Evolutionary conservation across 257 asterid genomes (phyloP).

Genomic region (Striga asiatica): DNA sequence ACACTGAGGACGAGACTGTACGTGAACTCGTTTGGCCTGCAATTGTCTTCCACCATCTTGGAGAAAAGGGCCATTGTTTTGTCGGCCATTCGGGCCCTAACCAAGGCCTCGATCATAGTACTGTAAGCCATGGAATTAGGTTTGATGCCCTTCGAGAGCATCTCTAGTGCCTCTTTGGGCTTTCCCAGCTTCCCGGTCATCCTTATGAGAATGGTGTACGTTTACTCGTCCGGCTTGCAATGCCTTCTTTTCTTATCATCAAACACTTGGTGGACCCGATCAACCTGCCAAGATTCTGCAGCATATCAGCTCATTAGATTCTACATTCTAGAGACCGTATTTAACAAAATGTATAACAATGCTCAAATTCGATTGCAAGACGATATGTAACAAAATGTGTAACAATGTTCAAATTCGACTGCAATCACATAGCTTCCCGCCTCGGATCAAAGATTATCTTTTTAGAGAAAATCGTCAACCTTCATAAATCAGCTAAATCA

Average conservation of each 20-base stretch:
- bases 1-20: slow-evolving; percentile 61
- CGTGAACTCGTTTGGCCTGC: slow-evolving; percentile 88
- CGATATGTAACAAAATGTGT: too few relatives aligned
- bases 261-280: slow-evolving; percentile 48
- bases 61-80: slow-evolving; percentile 55
- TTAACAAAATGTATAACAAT: too few relatives aligned
- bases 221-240: slow-evolving; percentile 74
- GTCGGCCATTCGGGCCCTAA: slow-evolving; percentile 51
- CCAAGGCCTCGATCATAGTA: slow-evolving; percentile 76
- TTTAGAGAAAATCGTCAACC: too few relatives aligned
- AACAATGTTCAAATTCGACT: too few relatives aligned
- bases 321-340: not conserved
- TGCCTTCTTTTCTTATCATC: slow-evolving; percentile 75
- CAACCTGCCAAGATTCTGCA: slow-evolving; percentile 71
- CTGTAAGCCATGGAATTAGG: slow-evolving; percentile 77
- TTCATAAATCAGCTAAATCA: not conserved
- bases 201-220: slow-evolving; percentile 74
- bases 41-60: slow-evolving; percentile 71
- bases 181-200: slow-evolving; percentile 69
- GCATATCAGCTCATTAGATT: slow-evolving; percentile 54
- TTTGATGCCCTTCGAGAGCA: slow-evolving; percentile 60
- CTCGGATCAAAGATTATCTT: too few relatives aligned
- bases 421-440: too few relatives aligned
- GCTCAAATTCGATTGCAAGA: too few relatives aligned
- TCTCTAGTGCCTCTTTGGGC: slow-evolving; percentile 61